Base-by-base conservation (phyloP, 2,329 filamentous ascomycete genomes). In the Neofusicoccum laricinum region DNA sequence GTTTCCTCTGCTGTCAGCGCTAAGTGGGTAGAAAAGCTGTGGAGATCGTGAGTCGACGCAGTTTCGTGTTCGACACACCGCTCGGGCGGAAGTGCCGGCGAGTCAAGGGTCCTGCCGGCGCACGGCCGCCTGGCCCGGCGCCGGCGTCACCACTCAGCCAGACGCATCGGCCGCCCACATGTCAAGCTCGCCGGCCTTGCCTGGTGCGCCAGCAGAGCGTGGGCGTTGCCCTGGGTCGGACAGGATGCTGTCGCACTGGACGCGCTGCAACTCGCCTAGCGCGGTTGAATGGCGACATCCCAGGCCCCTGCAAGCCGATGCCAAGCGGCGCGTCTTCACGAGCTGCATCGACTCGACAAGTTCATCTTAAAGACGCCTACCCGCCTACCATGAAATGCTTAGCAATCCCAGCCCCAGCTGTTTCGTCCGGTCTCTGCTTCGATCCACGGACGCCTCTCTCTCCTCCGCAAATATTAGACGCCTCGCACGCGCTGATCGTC, bases 141-240 rank as follows among this genome's bases (percentile, higher is more conserved):
- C 2, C 53, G 19, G 55, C 55, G 55, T 59, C 55, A 59, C 41
- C 55, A 59, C 55, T 59, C 55, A 46, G 30, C 15, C 41, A 48
- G 15, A 48, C 30, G 30, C 11, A 43, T 43, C 38, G 41, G n/a
- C 32, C 14, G 41, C 40, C 21, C 25, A 25, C 19, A 38, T 38
- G 49, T 53, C 49, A 34, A 53, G 32, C 11, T 17, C 7, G 30
- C 10, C 30, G n/a, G 49, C 49, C 15, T 15, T 11, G 34, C 34
- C 5, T 36, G 34, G 34, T 36, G 10, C 36, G 12, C 8, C 7
- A 19, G 25, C 8, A 17, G 36, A 57, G 46, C 55, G 55, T 59
- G 55, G 55, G n/a, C 10, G 25, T 5, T 25, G 40, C 21, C n/a
- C 8, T 46, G 40, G 40, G n/a, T 11, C 55, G 55, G 55, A 34